Evolutionary conservation across 2,329 filamentous ascomycete species (phyloP).

Genomic region (Hypoxylon sp.): DNA sequence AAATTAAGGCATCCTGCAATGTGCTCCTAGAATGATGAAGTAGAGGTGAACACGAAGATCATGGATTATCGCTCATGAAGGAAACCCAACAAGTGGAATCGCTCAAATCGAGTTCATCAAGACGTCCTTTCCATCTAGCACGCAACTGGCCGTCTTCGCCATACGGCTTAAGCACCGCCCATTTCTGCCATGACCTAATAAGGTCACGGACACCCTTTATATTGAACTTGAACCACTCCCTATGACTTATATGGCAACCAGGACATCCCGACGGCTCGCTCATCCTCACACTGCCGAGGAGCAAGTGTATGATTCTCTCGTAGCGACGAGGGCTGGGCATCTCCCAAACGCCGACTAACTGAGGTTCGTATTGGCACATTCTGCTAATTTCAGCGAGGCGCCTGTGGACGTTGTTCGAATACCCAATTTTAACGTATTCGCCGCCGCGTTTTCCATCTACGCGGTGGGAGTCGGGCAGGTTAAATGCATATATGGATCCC

Average conservation of each 20-base stretch:
- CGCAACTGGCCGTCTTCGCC: not conserved
- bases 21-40: too few species aligned
- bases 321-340: slow-evolving; percentile 3
- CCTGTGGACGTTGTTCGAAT: slow-evolving; percentile 1
- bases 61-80: not conserved
- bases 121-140: not conserved
- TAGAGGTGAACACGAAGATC: not conserved
- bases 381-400: slow-evolving; percentile 4
- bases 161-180: slow-evolving; percentile 5
- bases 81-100: not conserved
- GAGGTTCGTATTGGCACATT: not conserved
- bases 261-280: not conserved
- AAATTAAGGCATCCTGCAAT: too few species aligned
- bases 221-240: slow-evolving; percentile 8
- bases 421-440: slow-evolving; percentile 8
- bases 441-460: not conserved
- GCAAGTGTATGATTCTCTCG: slow-evolving; percentile 2
- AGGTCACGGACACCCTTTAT: not conserved
- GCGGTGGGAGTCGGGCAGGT: not conserved
- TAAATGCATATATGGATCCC: slow-evolving; percentile 1
- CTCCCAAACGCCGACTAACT: not conserved
- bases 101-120: not conserved
- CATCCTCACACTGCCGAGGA: slow-evolving; percentile 4
- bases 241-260: not conserved
- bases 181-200: slow-evolving; percentile 1